Conservation (phyloP, 257 asterid species). For the Nicotiana benthamiana region DNA sequence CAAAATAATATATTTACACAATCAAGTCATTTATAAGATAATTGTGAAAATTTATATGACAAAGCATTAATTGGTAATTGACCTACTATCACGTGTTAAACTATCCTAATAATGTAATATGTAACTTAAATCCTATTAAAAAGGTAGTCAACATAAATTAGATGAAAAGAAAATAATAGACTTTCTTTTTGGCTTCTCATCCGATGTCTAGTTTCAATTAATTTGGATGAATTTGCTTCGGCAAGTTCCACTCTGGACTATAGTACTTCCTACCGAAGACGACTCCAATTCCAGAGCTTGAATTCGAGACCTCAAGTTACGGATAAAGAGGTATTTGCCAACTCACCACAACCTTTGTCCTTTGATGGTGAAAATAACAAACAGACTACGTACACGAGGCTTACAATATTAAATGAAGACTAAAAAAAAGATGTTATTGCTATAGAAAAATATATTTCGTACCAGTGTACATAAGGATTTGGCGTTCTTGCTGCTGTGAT, state of each 20-base stretch:
- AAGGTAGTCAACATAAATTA: background rate
- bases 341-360: no score
- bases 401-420: background rate
- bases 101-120: no score
- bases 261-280: no score
- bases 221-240: no score
- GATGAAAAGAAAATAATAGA: background rate
- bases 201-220: no score
- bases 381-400: background rate
- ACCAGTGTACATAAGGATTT: background rate
- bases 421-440: background rate
- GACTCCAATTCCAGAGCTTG: no score
- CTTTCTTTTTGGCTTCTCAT: no score
- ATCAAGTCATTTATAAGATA: background rate
- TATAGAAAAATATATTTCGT: background rate
- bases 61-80: background rate
- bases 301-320: rapidly evolving
- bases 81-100: background rate
- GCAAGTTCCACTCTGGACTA: no score
- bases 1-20: no score
- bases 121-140: background rate
- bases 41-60: background rate
- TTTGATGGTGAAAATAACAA: no score
- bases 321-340: no score
- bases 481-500: background rate